phyloP scores from a whole-genome alignment of 2,329 filamentous ascomycete genomes.

The Paramyrothecium sp. region DNA sequence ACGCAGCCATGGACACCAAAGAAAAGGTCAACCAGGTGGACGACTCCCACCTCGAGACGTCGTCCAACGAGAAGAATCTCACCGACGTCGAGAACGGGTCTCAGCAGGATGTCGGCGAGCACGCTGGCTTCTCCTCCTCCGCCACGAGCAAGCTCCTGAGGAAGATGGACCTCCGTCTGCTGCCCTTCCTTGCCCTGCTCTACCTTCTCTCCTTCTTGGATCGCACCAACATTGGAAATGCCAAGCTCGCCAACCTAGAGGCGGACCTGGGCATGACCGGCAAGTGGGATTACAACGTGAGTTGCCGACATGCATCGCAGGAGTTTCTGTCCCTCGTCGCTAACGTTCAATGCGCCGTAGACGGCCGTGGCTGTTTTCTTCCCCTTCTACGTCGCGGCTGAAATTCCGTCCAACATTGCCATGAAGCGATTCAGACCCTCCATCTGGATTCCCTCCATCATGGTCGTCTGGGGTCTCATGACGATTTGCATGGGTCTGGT shows the following conservation, averaged over 20 bases:
- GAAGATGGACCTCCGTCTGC: slow-evolving; percentile 53
- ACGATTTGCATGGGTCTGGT: slow-evolving; percentile 52
- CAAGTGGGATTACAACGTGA: slow-evolving; percentile 32
- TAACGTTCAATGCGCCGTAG: slow-evolving; percentile 16
- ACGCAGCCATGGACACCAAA: background rate
- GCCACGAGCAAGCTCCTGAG: slow-evolving; percentile 49
- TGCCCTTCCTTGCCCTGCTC: slow-evolving; percentile 58
- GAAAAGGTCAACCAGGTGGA: slow-evolving; percentile 3
- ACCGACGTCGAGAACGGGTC: slow-evolving; percentile 23
- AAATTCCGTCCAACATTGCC: slow-evolving; percentile 57
- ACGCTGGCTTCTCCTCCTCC: slow-evolving; percentile 26
- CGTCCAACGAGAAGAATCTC: slow-evolving; percentile 20
- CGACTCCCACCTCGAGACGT: slow-evolving; percentile 14
- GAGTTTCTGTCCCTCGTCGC: background rate
- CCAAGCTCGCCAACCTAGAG: slow-evolving; percentile 54
- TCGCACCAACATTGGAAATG: slow-evolving; percentile 50
- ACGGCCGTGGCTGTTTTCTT: slow-evolving; percentile 50
- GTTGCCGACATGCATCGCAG: slow-evolving; percentile 1
- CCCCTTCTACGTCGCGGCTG: slow-evolving; percentile 50
- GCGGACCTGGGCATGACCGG: slow-evolving; percentile 26
- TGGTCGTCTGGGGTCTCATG: slow-evolving; percentile 49
- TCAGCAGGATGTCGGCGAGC: slow-evolving; percentile 17
- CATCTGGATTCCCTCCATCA: slow-evolving; percentile 50
- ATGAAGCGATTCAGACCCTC: slow-evolving; percentile 53
- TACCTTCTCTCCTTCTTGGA: slow-evolving; percentile 55